A percentile compares a stretch with the other conserved stretches of the same genome.
Conservation (phyloP, 1,284 basidiomycete species). For the Trichosporon ovoides region DNA sequence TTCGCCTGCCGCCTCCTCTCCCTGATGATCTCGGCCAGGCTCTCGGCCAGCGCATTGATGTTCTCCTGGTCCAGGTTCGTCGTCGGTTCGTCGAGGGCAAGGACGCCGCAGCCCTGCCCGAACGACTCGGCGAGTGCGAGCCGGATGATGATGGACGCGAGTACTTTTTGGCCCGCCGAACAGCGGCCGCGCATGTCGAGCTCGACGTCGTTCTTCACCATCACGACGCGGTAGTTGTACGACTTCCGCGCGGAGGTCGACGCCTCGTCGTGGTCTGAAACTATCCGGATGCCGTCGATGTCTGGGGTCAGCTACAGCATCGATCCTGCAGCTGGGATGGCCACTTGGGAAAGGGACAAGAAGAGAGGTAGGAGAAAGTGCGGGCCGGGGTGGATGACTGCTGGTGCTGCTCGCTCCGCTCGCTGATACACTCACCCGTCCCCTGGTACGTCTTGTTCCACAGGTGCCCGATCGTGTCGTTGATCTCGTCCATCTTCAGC, state of each 20-base stretch:
- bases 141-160: slow-evolving; percentile 98
- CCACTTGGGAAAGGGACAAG: too few relatives aligned
- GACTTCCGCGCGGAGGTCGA: slow-evolving; percentile 69
- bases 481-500: slow-evolving; percentile 99
- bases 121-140: slow-evolving; percentile 97
- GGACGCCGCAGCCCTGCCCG: slow-evolving; percentile 92
- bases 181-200: slow-evolving; percentile 99
- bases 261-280: slow-evolving; percentile 81
- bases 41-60: slow-evolving; percentile 85
- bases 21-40: slow-evolving; percentile 89
- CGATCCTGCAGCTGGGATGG: too few relatives aligned
- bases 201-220: slow-evolving; percentile 97
- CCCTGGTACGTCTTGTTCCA: slow-evolving; percentile 99
- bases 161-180: slow-evolving; percentile 96
- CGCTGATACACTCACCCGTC: slow-evolving; percentile 62
- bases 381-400: too few relatives aligned
- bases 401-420: too few relatives aligned
- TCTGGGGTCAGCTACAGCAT: slow-evolving; percentile 59
- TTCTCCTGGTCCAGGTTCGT: slow-evolving; percentile 96
- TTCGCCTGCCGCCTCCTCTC: slow-evolving; percentile 82
- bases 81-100: slow-evolving; percentile 96
- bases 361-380: too few relatives aligned
- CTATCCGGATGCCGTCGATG: slow-evolving; percentile 95
- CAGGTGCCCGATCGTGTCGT: slow-evolving; percentile 88
- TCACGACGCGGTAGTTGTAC: slow-evolving; percentile 99